These are phyloP conservation scores for Vanrija sp. DNA, from an alignment of 1,284 basidiomycete species.

Conservation along the genomic window DNA sequence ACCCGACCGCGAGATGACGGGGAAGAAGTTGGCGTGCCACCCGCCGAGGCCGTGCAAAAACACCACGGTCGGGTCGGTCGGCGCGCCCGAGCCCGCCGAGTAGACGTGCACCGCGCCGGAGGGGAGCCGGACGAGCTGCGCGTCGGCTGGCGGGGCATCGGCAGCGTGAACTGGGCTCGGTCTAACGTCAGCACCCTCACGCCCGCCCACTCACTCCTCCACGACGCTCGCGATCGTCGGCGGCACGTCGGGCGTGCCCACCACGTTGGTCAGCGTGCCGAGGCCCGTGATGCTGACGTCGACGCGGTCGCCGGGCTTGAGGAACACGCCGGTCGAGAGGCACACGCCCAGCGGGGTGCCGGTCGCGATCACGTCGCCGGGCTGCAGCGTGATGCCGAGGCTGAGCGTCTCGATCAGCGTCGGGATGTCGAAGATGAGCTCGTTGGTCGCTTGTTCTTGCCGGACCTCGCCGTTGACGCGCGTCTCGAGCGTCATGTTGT, in stretches of 20 bases:
- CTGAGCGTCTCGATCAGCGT: conserved; percentile 41
- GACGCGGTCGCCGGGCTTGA: conserved; percentile 40
- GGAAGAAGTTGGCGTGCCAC: conserved; percentile 11
- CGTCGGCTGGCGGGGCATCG: not conserved
- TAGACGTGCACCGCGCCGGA: not conserved
- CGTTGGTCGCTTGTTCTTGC: conserved; percentile 34
- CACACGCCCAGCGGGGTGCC: conserved; percentile 41
- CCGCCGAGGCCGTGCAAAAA: conserved; percentile 30
- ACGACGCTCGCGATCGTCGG: too few species aligned
- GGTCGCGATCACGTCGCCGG: conserved; percentile 39
- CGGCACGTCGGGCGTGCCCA: not conserved
- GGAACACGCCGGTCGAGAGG: conserved; percentile 27
- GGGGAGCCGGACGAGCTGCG: not conserved
- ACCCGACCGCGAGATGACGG: conserved; percentile 8
- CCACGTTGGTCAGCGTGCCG: conserved; percentile 25
- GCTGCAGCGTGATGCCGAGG: conserved; percentile 41
- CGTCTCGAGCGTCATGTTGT: conserved; percentile 31
- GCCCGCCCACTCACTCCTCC: too few species aligned
- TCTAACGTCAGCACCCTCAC: too few species aligned
- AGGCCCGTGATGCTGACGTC: conserved; percentile 37
- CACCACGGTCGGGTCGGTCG: conserved; percentile 1
- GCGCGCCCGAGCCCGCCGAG: not conserved
- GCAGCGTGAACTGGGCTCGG: not conserved
- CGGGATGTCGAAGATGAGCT: conserved; percentile 46
- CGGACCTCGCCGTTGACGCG: conserved; percentile 39